Evolutionary conservation across 257 asterid species (phyloP), one percentile per base, ranked within the genome.

Genomic region (Osmanthus fragrans): DNA sequence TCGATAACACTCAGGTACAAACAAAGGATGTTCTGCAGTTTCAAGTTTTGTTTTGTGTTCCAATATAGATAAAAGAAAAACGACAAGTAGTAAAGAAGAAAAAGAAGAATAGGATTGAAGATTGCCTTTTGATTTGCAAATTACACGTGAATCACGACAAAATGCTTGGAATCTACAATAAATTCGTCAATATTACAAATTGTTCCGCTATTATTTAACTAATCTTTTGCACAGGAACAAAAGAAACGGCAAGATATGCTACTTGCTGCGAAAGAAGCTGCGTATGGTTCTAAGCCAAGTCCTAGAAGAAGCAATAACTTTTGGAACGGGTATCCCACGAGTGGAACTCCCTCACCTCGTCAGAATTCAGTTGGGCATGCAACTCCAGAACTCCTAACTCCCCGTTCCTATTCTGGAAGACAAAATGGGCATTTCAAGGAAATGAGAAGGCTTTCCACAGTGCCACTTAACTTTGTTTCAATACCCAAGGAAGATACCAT

Each of bases 271-370:
- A 92, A 92, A 84, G 99, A 94, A 85, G 80, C 92, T 36, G 86
- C 81, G 11, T 90, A 87, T 70, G 99, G 99, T 75, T 92, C 97
- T 27, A 94, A 89, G 81, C 99, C 98, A 42, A 92, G 93, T 77
- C 99, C 99, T 0, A 86, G 93, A 87, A 88, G 93, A 87, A 91
- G 86, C 82, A 90, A 5, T 87, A 92, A 96, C 90, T 88, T 88
- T 77, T 84, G 89, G 84, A 92, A 86, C 70, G 97, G 92, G 60
- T 86, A 77, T 70, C 70, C 81, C 68, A 72, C 90, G 71, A 84
- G 82, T 79, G 91, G 91, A 75, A 94, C 97, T 72, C 98, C 98
- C 34, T 89, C 97, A 15, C 97, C 97, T 39, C 97, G 97, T 70
- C 88, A 96, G 45, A 90, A 85, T 84, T 89, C 98, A 47, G 87